A percentile compares a stretch with the other conserved stretches of the same genome.
Conservation (phyloP, 208 protist species). For the Porcisia hertigi region DNA sequence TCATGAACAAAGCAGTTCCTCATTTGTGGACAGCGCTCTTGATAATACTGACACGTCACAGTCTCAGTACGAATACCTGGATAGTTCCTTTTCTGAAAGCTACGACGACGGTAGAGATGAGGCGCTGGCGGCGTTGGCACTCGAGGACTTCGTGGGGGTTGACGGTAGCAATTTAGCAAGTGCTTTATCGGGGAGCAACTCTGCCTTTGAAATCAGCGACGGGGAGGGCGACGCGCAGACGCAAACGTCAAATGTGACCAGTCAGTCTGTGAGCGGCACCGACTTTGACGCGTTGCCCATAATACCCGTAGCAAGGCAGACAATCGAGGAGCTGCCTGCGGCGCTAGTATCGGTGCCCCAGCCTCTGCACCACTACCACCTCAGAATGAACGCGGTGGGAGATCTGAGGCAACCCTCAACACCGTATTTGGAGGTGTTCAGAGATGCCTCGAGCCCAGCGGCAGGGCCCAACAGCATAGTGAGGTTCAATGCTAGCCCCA, state of each 20-base stretch:
- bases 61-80: constrained; percentile 30
- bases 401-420: not conserved
- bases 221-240: constrained; percentile 15
- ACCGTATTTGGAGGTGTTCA: constrained; percentile 7
- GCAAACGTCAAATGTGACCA: constrained; percentile 18
- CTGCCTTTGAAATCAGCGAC: constrained; percentile 25
- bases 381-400: constrained; percentile 8
- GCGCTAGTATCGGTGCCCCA: not conserved
- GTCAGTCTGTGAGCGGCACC: constrained; percentile 29
- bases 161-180: constrained; percentile 17
- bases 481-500: not conserved
- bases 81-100: constrained; percentile 12
- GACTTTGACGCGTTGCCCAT: constrained; percentile 35
- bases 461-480: not conserved
- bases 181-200: constrained; percentile 25
- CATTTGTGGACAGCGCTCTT: not conserved
- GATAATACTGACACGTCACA: constrained; percentile 13
- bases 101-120: constrained; percentile 7
- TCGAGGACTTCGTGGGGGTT: constrained; percentile 29
- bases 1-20: constrained; percentile 23
- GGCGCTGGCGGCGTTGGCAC: constrained; percentile 11
- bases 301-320: constrained; percentile 22
- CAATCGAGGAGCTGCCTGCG: constrained; percentile 12
- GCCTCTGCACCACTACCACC: not conserved
- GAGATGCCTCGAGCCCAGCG: constrained; percentile 6